Evolutionary conservation across 192 early-diverging fungal genomes (phyloP), one percentile per base, ranked within the genome.

Genomic region (Coemansia sp.): DNA sequence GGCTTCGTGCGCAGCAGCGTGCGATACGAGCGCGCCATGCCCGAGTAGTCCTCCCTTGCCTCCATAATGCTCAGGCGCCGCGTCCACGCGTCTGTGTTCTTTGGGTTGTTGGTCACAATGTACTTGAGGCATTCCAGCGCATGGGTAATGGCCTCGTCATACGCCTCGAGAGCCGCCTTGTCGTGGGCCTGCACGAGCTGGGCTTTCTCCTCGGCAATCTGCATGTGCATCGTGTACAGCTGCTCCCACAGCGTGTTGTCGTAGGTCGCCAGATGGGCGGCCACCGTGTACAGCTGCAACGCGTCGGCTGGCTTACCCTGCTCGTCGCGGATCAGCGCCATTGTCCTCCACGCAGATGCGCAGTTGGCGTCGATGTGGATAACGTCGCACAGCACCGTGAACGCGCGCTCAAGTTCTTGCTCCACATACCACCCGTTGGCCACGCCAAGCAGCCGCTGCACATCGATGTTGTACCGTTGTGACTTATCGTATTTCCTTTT

Each of bases 311-410:
- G 58, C 53, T 90, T 84, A 6, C 93, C 90, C 28, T 91, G 58
- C 54, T 97, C 92, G 55, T 96, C 92, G 58, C 95, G 91, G 28
- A 95, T 87, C 54, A 95, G 77, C 46, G 91, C 96, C 65, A 97
- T 85, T 2, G 89, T 90, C 53, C 82, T 82, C 97, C 97, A 98
- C 14, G 93, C 94, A 27, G 84, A 73, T 52, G 84, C 84, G 2
- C 87, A 84, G 54, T 83, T 89, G 12, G 87, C 86, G 27, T 88
- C 82, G 3, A 80, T 60, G 21, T 85, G 85, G 53, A 98, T 91
- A 14, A 93, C 77, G 50, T 90, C 86, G 62, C 93, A 89, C 25
- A 92, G 83, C 8, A 86, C 45, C n/a, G 86, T 69, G 28, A 93
- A 86, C 2, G 95, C 27, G 77, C 58, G 16, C 67, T 71, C 65